These are phyloP conservation scores for Aspergillus transmontanensis DNA, from an alignment of 2,329 filamentous ascomycete genomes.

Conservation along the genomic window DNA sequence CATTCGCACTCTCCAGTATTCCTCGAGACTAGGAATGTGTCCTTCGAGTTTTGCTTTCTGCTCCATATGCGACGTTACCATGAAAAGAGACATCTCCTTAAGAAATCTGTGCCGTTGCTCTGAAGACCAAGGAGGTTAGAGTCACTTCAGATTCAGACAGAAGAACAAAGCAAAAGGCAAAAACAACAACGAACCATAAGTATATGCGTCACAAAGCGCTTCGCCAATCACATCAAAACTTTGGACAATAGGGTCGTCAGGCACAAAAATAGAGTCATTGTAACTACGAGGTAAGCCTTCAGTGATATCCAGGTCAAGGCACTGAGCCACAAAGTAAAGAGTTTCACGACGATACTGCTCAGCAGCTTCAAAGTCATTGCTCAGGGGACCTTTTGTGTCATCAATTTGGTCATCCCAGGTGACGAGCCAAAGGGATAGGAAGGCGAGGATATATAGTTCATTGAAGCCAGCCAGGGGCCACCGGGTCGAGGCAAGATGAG, in stretches of 20 bases:
- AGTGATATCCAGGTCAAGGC: background rate
- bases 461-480: slow-evolving; percentile 1
- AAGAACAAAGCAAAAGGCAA: background rate
- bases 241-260: background rate
- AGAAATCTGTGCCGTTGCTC: background rate
- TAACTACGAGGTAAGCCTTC: background rate
- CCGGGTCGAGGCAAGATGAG: background rate
- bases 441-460: background rate
- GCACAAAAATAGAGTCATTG: background rate
- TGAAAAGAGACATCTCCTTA: background rate
- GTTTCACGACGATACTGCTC: background rate
- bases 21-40: background rate
- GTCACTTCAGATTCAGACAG: background rate
- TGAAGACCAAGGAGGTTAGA: background rate
- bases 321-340: background rate
- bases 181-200: background rate
- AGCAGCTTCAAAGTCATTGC: background rate
- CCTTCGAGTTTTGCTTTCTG: background rate
- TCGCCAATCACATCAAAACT: slow-evolving; percentile 1
- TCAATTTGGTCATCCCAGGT: background rate
- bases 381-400: background rate
- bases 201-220: background rate
- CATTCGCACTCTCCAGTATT: background rate
- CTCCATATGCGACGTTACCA: background rate
- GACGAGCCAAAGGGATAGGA: background rate